Evolutionary conservation across 441 rosid genomes (phyloP).

Genomic region (Aquilaria agallochum): DNA sequence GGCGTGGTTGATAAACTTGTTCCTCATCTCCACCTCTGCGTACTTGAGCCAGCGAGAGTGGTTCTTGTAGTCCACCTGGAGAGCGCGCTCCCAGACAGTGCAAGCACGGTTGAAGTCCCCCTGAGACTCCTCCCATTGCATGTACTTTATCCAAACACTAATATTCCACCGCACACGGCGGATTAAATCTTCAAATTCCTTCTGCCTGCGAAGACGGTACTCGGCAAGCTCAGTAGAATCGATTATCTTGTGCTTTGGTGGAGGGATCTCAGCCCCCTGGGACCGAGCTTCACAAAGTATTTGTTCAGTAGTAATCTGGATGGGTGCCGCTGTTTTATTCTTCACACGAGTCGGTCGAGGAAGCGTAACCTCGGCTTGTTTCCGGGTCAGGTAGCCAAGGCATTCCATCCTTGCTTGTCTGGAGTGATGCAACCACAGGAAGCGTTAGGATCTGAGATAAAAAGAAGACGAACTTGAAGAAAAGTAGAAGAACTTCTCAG

Average conservation of each 20-base stretch:
- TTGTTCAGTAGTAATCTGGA: constrained; percentile 82
- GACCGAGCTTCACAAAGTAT: constrained; percentile 74
- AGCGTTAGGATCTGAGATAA: too few species aligned
- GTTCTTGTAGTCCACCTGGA: constrained; percentile 47
- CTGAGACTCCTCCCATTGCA: constrained; percentile 83
- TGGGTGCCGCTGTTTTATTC: constrained; percentile 76
- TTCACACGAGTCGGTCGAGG: constrained; percentile 78
- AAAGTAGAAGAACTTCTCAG: too few species aligned
- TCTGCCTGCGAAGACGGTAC: constrained; percentile 58
- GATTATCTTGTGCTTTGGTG: constrained; percentile 73
- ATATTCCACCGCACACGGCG: constrained; percentile 65
- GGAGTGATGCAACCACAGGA: too few species aligned
- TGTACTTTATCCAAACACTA: constrained; percentile 69
- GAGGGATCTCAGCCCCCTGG: constrained; percentile 76
- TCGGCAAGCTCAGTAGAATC: constrained; percentile 68
- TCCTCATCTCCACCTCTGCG: constrained; percentile 73
- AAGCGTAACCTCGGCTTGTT: constrained; percentile 73
- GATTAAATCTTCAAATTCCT: constrained; percentile 67
- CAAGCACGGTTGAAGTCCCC: constrained; percentile 71
- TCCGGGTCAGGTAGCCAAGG: constrained; percentile 33
- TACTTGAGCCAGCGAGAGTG: constrained; percentile 66
- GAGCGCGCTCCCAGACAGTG: constrained; percentile 67
- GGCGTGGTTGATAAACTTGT: constrained; percentile 25
- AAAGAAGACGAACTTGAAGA: too few species aligned
- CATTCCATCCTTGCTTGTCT: too few species aligned